A percentile compares a stretch with the other conserved stretches of the same genome.
Evolutionary conservation across 2,329 filamentous ascomycete genomes (phyloP).

Genomic region (Ambrosiella xylebori): DNA sequence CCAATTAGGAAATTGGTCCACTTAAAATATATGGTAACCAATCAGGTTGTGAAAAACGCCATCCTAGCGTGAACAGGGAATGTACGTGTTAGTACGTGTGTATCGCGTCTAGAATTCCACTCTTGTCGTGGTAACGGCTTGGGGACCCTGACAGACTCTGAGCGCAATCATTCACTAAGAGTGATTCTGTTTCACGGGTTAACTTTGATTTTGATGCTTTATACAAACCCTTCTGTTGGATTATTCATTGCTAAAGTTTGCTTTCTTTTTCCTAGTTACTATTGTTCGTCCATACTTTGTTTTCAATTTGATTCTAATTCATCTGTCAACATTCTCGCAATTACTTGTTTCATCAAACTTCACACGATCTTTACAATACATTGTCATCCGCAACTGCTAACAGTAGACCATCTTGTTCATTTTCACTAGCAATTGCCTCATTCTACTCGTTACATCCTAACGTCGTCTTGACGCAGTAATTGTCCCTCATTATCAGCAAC

Average conservation of each 20-base stretch:
- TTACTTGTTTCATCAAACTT: neutral
- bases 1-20: constrained; percentile 4
- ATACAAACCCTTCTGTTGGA: neutral
- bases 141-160: neutral
- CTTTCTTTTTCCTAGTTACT: neutral
- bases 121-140: constrained; percentile 1
- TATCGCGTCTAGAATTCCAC: neutral
- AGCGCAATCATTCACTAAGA: neutral
- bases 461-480: neutral
- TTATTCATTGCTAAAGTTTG: neutral
- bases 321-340: neutral
- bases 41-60: neutral
- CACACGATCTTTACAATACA: neutral
- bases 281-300: neutral
- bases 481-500: neutral
- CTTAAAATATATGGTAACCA: neutral
- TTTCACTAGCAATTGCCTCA: neutral
- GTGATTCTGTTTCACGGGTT: neutral
- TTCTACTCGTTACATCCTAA: neutral
- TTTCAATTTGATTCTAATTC: neutral
- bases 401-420: neutral
- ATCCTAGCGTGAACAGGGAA: neutral
- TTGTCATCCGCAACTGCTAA: neutral
- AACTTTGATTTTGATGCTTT: neutral
- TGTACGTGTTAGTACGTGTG: neutral